phyloP scores from a whole-genome alignment of 257 asterid species.

The Parsonsia alboflavescens region DNA sequence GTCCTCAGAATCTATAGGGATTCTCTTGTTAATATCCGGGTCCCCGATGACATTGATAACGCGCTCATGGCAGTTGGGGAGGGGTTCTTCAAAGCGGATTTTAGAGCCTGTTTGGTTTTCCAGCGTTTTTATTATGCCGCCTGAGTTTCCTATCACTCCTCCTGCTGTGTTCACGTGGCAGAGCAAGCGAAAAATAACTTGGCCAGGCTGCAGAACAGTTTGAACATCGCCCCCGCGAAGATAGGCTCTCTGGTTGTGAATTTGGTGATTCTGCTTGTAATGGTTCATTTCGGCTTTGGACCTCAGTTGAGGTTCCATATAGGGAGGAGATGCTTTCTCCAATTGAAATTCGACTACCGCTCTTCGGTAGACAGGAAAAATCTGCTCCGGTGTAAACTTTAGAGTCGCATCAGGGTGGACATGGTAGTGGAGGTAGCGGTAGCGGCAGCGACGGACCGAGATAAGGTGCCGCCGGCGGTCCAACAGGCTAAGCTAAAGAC shows the following conservation, averaged over 20 bases:
- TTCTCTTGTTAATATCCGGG: slow-evolving; percentile 26
- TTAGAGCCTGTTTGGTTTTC: slow-evolving; percentile 38
- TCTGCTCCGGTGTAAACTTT: background rate
- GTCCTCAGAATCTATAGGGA: slow-evolving; percentile 7
- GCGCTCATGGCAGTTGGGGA: slow-evolving; percentile 49
- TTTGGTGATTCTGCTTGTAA: background rate
- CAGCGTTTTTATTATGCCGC: slow-evolving; percentile 34
- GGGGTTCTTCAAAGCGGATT: slow-evolving; percentile 35
- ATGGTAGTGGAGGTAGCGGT: background rate
- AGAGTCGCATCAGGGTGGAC: background rate
- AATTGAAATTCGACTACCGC: background rate
- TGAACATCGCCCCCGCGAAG: slow-evolving; percentile 3
- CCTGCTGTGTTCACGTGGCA: slow-evolving; percentile 50
- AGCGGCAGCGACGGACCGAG: too few species aligned
- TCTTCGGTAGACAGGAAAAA: background rate
- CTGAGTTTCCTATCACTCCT: slow-evolving; percentile 50
- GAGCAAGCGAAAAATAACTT: slow-evolving; percentile 42
- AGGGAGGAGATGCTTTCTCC: background rate
- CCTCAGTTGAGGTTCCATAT: background rate
- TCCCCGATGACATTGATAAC: slow-evolving; percentile 46
- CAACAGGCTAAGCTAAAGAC: background rate
- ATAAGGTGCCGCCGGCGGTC: background rate
- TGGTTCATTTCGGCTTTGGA: background rate
- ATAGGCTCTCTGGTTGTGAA: background rate
- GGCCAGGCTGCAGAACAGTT: slow-evolving; percentile 12